phyloP scores from a whole-genome alignment of 2,329 filamentous ascomycete genomes.

The Penicillium rolfsii region DNA sequence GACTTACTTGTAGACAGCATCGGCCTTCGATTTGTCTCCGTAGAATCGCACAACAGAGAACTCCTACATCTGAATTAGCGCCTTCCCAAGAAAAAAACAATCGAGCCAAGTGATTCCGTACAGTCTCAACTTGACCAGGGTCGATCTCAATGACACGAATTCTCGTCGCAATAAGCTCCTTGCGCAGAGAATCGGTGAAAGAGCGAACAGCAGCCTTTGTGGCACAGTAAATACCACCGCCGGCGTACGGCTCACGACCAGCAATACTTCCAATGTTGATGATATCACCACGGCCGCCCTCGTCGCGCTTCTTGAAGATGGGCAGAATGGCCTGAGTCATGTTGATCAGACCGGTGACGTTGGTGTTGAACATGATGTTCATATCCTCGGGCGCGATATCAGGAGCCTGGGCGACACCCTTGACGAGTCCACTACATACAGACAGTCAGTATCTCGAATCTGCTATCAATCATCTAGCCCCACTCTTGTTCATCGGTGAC shows the following conservation, averaged over 20 bases:
- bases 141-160: slow-evolving; percentile 87
- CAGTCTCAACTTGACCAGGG: slow-evolving; percentile 89
- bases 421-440: slow-evolving; percentile 73
- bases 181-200: slow-evolving; percentile 81
- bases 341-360: slow-evolving; percentile 92
- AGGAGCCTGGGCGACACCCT: slow-evolving; percentile 82
- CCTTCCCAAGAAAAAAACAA: background rate
- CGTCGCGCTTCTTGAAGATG: slow-evolving; percentile 70
- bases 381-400: slow-evolving; percentile 83
- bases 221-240: slow-evolving; percentile 89
- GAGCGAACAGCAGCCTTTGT: slow-evolving; percentile 85
- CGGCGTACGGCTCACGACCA: slow-evolving; percentile 82
- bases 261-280: slow-evolving; percentile 95
- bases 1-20: slow-evolving; percentile 80
- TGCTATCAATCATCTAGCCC: background rate
- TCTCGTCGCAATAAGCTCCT: slow-evolving; percentile 77
- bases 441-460: slow-evolving; percentile 14
- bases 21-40: slow-evolving; percentile 85
- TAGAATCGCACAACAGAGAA: slow-evolving; percentile 88
- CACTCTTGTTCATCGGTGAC: slow-evolving; percentile 63
- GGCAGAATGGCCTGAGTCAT: slow-evolving; percentile 91
- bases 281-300: slow-evolving; percentile 84
- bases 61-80: slow-evolving; percentile 56
- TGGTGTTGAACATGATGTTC: slow-evolving; percentile 84
- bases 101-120: slow-evolving; percentile 40